Base-by-base conservation (phyloP, 2,329 filamentous ascomycete species). In the Pezicula carpinea region DNA sequence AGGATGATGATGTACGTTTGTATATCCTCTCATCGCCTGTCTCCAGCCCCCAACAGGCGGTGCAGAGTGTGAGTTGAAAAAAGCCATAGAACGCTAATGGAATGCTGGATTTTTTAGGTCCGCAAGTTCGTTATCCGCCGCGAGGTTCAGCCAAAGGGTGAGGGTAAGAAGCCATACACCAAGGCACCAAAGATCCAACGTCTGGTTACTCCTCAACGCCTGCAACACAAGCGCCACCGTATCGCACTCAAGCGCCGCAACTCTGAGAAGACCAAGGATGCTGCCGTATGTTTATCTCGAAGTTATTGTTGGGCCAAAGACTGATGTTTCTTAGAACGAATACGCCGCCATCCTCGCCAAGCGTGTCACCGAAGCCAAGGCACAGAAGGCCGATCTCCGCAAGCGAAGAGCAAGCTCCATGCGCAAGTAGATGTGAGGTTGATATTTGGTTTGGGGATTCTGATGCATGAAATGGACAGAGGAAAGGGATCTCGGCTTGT, bases 161-260 rank as follows among this genome's bases (percentile, higher is more conserved):
- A 97, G 82, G 92, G 90, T 77, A 95, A 93, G 80, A 87, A 89
- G 79, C 77, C 91, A 66, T 97, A 97, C 86, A 96, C 92, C 87
- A 99, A 99, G 89, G 93, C 93, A 67, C 93, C 93, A 75, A 95
- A 92, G 83, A 99, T 99, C 79, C 93, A 99, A 85, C 89, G 93
- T 73, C 89, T 99, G 66, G 90, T 99, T 67, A 99, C 93, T 69
- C 93, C 93, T 73, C 93, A 97, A 80, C 93, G 93, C 74, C 90
- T 99, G 70, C 93, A 99, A 84, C 93, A 96, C 87, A 99, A 97
- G 89, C 90, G 93, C 69, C 93, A 97, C 82, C 83, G 91, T 66
- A 79, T 95, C 68, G 92, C 93, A 68, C 87, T 99, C 78, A 99
- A 99, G 90, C 89, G 92, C 74, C 92, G 93, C 75, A 89, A 90